A percentile compares a stretch with the other conserved stretches of the same genome.
Conservation (phyloP, 2,329 filamentous ascomycete genomes). For the Amylocarpus encephaloides region DNA sequence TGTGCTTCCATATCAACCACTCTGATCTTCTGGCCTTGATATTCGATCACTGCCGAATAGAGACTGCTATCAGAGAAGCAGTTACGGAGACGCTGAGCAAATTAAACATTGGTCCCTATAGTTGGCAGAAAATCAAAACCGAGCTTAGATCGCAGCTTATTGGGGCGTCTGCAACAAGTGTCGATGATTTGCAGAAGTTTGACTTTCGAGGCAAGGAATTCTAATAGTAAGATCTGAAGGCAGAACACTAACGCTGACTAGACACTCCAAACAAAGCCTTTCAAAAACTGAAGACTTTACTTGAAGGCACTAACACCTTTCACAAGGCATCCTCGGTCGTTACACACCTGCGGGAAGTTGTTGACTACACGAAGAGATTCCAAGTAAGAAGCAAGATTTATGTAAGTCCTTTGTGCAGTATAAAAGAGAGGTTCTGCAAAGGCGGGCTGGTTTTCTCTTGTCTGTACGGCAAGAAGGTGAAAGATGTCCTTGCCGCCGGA, state of each 20-base stretch:
- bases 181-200: slow-evolving; percentile 85
- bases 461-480: slow-evolving; percentile 75
- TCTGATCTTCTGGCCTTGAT: slow-evolving; percentile 78
- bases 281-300: slow-evolving; percentile 50
- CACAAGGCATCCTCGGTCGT: slow-evolving; percentile 71
- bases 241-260: slow-evolving; percentile 25
- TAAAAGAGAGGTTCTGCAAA: slow-evolving; percentile 86
- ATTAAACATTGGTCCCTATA: slow-evolving; percentile 73
- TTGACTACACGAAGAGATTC: slow-evolving; percentile 70
- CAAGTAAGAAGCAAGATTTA: slow-evolving; percentile 73
- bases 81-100: slow-evolving; percentile 82
- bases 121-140: slow-evolving; percentile 75
- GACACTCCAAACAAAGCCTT: slow-evolving; percentile 52
- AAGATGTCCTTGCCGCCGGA: slow-evolving; percentile 85
- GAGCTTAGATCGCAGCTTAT: slow-evolving; percentile 77
- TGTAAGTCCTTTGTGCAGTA: slow-evolving; percentile 75
- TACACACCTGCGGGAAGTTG: slow-evolving; percentile 72
- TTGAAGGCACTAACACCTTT: slow-evolving; percentile 59
- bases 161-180: slow-evolving; percentile 78
- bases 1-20: slow-evolving; percentile 90
- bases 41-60: slow-evolving; percentile 85
- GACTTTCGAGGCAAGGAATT: slow-evolving; percentile 67
- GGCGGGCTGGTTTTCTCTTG: slow-evolving; percentile 87
- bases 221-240: neutral
- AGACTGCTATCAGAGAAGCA: slow-evolving; percentile 56